These are phyloP conservation scores for Tribonema minus DNA, from an alignment of 108 stramenopile genomes.

Conservation along the genomic window DNA sequence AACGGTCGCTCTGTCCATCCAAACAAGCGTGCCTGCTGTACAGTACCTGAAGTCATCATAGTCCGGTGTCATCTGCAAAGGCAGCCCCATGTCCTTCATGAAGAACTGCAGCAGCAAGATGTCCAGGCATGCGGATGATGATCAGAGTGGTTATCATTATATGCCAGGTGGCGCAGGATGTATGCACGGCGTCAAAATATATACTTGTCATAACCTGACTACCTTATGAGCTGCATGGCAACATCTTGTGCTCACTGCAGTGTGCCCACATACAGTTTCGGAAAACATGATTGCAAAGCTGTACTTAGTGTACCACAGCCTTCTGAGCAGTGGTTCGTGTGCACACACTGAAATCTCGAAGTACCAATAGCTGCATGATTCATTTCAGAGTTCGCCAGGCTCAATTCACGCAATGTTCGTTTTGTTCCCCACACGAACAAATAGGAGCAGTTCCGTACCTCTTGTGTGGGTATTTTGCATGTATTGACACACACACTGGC, in stretches of 20 bases:
- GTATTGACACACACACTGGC: slow-evolving; percentile 83
- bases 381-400: background rate
- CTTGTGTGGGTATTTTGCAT: too few species aligned
- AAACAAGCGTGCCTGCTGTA: too few species aligned
- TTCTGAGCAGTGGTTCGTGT: background rate
- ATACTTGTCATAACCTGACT: background rate
- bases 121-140: background rate
- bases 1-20: too few species aligned
- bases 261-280: background rate
- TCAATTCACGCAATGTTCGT: background rate
- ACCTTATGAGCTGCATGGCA: background rate
- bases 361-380: background rate
- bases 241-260: background rate
- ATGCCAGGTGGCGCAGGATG: background rate
- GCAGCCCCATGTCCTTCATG: slow-evolving; percentile 50
- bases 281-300: background rate
- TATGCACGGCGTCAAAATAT: background rate
- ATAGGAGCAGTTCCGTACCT: slow-evolving; percentile 27
- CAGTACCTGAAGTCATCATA: slow-evolving; percentile 53
- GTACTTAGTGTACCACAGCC: background rate
- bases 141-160: background rate
- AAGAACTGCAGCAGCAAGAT: slow-evolving; percentile 61
- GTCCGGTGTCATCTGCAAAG: slow-evolving; percentile 50
- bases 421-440: background rate
- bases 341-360: too few species aligned